Conservation (phyloP, 2,329 filamentous ascomycete species). For the Aspergillus quadricinctus region DNA sequence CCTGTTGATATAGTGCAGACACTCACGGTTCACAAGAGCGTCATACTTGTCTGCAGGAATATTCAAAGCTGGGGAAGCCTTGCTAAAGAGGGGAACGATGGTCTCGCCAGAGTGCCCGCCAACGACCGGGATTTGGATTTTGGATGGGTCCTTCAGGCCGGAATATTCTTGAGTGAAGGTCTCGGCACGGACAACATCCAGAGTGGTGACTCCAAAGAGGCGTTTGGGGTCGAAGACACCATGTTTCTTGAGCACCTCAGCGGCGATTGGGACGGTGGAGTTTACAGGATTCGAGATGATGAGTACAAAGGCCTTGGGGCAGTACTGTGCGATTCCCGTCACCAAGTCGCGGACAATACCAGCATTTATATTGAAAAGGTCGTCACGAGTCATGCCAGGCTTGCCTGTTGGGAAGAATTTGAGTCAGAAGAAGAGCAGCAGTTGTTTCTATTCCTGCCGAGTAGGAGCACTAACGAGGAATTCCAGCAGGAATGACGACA, state of each 20-base stretch:
- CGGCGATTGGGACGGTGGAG: constrained; percentile 95
- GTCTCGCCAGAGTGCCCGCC: constrained; percentile 98
- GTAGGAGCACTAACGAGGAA: constrained; percentile 69
- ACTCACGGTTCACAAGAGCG: constrained; percentile 75
- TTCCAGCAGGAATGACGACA: constrained; percentile 94
- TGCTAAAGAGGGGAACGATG: constrained; percentile 95
- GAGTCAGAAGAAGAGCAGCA: constrained; percentile 13
- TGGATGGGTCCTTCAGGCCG: constrained; percentile 75
- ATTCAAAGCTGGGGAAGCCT: constrained; percentile 70
- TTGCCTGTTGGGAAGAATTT: constrained; percentile 61
- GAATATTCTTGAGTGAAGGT: constrained; percentile 87
- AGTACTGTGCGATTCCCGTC: constrained; percentile 79
- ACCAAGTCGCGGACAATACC: constrained; percentile 94
- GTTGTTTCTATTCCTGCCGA: neutral
- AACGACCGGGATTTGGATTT: constrained; percentile 84
- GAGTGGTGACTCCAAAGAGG: constrained; percentile 96
- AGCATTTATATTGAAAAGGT: constrained; percentile 99
- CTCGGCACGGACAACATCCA: constrained; percentile 96
- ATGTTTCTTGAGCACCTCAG: constrained; percentile 91
- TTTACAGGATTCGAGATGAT: constrained; percentile 99
- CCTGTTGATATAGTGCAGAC: neutral
- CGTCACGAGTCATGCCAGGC: constrained; percentile 98
- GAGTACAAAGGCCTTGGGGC: constrained; percentile 89
- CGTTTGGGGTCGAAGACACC: constrained; percentile 91
- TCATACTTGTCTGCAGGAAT: constrained; percentile 90